phyloP scores from a whole-genome alignment of 257 asterid genomes.

The Ballota nigra region DNA sequence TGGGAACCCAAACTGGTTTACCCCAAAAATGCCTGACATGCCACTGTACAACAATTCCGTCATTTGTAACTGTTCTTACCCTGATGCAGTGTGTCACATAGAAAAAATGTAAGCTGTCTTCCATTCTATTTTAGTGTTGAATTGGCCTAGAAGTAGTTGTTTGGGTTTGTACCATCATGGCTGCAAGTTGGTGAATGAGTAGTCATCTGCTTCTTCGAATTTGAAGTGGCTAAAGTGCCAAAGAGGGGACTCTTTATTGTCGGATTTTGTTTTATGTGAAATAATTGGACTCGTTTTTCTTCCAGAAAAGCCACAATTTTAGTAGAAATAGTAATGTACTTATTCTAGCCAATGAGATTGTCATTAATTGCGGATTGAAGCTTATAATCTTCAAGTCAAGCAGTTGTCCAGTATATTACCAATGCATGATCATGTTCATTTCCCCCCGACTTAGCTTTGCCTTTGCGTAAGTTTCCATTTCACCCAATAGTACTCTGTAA shows the following conservation, averaged over 20 bases:
- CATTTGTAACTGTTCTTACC: conserved; percentile 45
- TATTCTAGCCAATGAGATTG: no score
- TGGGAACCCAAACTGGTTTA: conserved; percentile 43
- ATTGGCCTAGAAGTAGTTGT: not conserved
- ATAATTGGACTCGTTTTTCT: no score
- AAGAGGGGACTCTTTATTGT: not conserved
- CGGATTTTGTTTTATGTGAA: no score
- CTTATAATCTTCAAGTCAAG: no score
- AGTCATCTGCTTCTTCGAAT: not conserved
- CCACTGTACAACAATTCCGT: conserved; percentile 37
- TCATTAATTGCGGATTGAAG: no score
- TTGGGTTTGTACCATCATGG: not conserved
- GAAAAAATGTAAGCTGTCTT: conserved; percentile 42
- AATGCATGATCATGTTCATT: no score
- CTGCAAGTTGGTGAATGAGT: not conserved
- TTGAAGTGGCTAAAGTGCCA: not conserved
- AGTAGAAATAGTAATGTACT: no score
- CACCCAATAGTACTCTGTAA: no score
- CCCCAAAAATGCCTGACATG: conserved; percentile 17
- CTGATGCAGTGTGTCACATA: conserved; percentile 48
- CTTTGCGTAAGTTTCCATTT: not conserved
- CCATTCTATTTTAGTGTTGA: not conserved
- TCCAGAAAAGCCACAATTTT: no score
- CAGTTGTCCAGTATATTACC: no score
- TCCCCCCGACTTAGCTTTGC: no score